A percentile compares a stretch with the other conserved stretches of the same genome.
Evolutionary conservation across 352 stramenopile genomes (phyloP).

Genomic region (Globisporangium iwayamae): DNA sequence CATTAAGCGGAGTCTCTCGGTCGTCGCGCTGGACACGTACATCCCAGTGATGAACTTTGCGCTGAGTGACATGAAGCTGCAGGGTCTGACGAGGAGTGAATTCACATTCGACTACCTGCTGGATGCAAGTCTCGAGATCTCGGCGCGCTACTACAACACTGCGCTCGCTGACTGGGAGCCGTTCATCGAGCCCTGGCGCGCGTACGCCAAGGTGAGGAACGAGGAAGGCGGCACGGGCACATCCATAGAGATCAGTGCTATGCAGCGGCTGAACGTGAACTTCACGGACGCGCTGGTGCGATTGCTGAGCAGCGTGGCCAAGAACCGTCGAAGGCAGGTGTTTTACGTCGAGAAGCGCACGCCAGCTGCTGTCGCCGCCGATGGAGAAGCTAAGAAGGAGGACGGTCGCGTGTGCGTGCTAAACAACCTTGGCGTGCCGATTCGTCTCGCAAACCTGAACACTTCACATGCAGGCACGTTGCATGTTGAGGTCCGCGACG

Average conservation of each 20-base stretch:
- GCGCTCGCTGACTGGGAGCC: slow-evolving; percentile 85
- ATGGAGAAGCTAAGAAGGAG: slow-evolving; percentile 81
- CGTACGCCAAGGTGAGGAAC: slow-evolving; percentile 63
- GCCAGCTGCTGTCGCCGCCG: slow-evolving; percentile 67
- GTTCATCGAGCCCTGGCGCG: slow-evolving; percentile 82
- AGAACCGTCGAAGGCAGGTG: slow-evolving; percentile 72
- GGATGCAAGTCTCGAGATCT: slow-evolving; percentile 78
- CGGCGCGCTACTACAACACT: slow-evolving; percentile 86
- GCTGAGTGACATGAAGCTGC: slow-evolving; percentile 79
- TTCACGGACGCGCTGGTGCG: slow-evolving; percentile 82
- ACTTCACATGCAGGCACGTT: slow-evolving; percentile 79
- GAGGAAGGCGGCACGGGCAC: slow-evolving; percentile 50
- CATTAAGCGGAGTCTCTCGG: slow-evolving; percentile 85
- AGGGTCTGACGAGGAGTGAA: slow-evolving; percentile 66
- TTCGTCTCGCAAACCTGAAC: slow-evolving; percentile 86
- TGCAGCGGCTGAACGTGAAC: slow-evolving; percentile 85
- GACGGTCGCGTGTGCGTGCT: slow-evolving; percentile 83
- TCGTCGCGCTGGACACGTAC: slow-evolving; percentile 86
- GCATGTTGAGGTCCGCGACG: slow-evolving; percentile 79
- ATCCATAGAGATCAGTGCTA: slow-evolving; percentile 74
- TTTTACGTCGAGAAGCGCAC: slow-evolving; percentile 73
- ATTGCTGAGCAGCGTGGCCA: slow-evolving; percentile 73
- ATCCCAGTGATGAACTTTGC: slow-evolving; percentile 90
- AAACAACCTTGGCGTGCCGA: slow-evolving; percentile 85
- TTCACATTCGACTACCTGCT: slow-evolving; percentile 59